Conservation (phyloP, 192 early-diverging fungal species). For the Dispira simplex region DNA sequence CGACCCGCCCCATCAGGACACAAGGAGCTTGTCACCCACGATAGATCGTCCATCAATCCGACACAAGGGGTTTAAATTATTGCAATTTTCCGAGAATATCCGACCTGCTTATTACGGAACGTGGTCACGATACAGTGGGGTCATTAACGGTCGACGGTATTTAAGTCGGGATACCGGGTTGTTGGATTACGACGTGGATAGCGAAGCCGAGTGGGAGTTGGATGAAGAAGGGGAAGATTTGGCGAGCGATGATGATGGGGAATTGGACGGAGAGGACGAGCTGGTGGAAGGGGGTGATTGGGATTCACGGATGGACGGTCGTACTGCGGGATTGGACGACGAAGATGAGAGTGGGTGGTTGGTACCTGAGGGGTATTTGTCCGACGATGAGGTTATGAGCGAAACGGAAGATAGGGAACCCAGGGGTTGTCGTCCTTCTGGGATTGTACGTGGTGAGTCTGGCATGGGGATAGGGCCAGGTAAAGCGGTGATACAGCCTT, state of each 20-base stretch:
- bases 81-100: conserved; percentile 54
- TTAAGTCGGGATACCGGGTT: conserved; percentile 39
- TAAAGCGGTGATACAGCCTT: conserved; percentile 16
- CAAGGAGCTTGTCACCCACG: too few relatives aligned
- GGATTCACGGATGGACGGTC: not conserved
- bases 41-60: not conserved
- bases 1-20: too few relatives aligned
- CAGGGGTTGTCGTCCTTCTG: not conserved
- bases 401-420: conserved; percentile 16
- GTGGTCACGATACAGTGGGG: conserved; percentile 45
- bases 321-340: conserved; percentile 17
- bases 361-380: conserved; percentile 77
- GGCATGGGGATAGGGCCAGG: conserved; percentile 10
- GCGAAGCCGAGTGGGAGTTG: conserved; percentile 82
- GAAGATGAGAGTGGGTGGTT: conserved; percentile 55
- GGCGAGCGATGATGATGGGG: conserved; percentile 59
- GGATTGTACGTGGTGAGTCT: conserved; percentile 11
- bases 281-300: conserved; percentile 1
- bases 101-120: conserved; percentile 71
- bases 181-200: conserved; percentile 78
- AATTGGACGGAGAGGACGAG: conserved; percentile 39
- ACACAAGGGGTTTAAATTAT: conserved; percentile 22
- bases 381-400: conserved; percentile 47
- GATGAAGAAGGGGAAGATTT: conserved; percentile 83
- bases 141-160: conserved; percentile 37